A percentile compares a stretch with the other conserved stretches of the same genome.
Conservation (phyloP, 2,329 filamentous ascomycete species). For the Niveomyces coronatus region DNA sequence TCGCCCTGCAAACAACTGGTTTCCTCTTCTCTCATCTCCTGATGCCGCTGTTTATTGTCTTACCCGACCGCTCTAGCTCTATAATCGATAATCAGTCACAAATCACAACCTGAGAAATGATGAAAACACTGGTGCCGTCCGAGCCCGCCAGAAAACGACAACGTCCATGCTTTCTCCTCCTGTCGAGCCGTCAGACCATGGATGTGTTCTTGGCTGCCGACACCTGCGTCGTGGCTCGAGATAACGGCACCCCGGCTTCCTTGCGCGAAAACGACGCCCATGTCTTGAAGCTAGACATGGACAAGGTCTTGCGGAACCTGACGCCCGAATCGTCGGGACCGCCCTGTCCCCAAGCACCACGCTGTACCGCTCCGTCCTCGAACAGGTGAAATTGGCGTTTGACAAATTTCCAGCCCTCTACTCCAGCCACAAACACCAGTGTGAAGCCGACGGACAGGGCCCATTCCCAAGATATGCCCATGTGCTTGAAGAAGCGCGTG, state of each 20-base stretch:
- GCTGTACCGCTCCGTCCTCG: conserved; percentile 39
- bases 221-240: conserved; percentile 1
- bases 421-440: conserved; percentile 52
- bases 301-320: conserved; percentile 38
- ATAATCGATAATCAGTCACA: too few relatives aligned
- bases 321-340: conserved; percentile 35
- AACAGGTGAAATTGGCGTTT: conserved; percentile 49
- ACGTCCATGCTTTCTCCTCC: too few relatives aligned
- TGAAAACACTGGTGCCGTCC: too few relatives aligned
- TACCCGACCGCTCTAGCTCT: too few relatives aligned
- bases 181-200: too few relatives aligned
- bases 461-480: conserved; percentile 66
- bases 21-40: too few relatives aligned
- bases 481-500: conserved; percentile 62
- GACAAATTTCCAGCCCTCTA: conserved; percentile 61
- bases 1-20: too few relatives aligned
- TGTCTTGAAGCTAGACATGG: conserved; percentile 40
- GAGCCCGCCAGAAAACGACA: too few relatives aligned
- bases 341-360: conserved; percentile 43
- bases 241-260: conserved; percentile 28
- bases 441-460: conserved; percentile 54
- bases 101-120: too few relatives aligned
- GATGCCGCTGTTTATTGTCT: too few relatives aligned
- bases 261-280: conserved; percentile 33
- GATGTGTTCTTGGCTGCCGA: conserved; percentile 5